Base-by-base conservation (phyloP, 805 yeast species). In the Yarrowia bubula region DNA sequence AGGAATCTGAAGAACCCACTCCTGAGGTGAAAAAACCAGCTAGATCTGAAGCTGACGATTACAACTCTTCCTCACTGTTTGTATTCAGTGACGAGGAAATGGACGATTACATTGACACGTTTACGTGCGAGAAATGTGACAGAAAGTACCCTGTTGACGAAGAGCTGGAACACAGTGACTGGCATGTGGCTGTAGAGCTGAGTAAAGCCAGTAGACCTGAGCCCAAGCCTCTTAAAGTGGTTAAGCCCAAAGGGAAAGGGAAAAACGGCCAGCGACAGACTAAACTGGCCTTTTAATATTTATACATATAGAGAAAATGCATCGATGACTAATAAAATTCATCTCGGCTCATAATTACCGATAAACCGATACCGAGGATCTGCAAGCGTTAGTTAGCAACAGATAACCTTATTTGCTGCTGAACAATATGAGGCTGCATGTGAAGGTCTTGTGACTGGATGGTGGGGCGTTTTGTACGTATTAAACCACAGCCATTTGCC, bases 121-220 rank as follows among this genome's bases (percentile, higher is more conserved):
- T 61, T n/a, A 60, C 48, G 7, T 78, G 81, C 39, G 69, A 67
- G 1, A 66, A 69, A 28, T 79, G 81, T 62, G 58, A 66, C 7
- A 55, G 61, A 22, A 15, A 33, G 1, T 64, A 77, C n/a, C 39
- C 65, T 0, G 10, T 43, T 0, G 66, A 48, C 1, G 67, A 70
- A 4, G 57, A 66, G 18, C 69, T 64, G 8, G 80, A 78, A 58
- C 81, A 78, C 65, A 64, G 63, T 10, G 81, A 78, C 63, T 78
- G 79, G 78, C 81, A 78, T 48, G 71, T 72, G 63, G 81, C 81
- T 6, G 67, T 66, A 55, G 68, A 69, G 9, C 67, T 78, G 50
- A 58, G 61, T 14, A 55, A 39, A 17, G 61, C 61, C 47, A 55
- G 38, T 11, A 31, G 47, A 41, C 61, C 61, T n/a, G 47, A 55